Evolutionary conservation across 805 yeast species (phyloP).

Genomic region (Wickerhamiella siamensis): DNA sequence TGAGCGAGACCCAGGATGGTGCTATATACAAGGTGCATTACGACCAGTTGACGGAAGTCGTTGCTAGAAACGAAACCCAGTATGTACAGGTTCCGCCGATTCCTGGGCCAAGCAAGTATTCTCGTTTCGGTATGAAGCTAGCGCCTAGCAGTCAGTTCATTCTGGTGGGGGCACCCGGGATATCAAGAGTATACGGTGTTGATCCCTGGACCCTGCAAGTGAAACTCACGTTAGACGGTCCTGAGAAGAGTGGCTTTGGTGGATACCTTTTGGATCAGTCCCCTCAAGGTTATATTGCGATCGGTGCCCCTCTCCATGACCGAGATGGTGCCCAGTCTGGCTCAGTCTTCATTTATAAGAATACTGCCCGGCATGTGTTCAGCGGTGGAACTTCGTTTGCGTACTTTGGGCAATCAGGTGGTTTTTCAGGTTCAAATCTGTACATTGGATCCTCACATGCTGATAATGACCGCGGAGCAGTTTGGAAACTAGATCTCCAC

Average conservation of each 20-base stretch:
- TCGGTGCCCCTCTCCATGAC: constrained; percentile 21
- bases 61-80: not conserved
- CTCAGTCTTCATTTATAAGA: constrained; percentile 26
- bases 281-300: constrained; percentile 21
- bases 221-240: constrained; percentile 11
- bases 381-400: constrained; percentile 15
- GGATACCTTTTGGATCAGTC: constrained; percentile 16
- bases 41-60: constrained; percentile 11
- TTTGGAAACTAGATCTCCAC: constrained; percentile 30
- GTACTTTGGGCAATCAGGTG: constrained; percentile 26
- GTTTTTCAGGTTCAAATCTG: constrained; percentile 16
- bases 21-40: constrained; percentile 26
- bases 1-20: constrained; percentile 26
- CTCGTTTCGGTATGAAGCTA: constrained; percentile 30
- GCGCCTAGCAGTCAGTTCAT: constrained; percentile 20
- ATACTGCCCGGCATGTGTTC: constrained; percentile 13
- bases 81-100: not conserved
- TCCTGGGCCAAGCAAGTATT: constrained; percentile 21
- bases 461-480: constrained; percentile 30
- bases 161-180: constrained; percentile 29
- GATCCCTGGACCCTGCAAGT: constrained; percentile 15
- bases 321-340: constrained; percentile 27
- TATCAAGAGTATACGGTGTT: constrained; percentile 28
- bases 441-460: constrained; percentile 32
- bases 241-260: constrained; percentile 19